Conservation (phyloP, 2,329 filamentous ascomycete genomes). For the Ceratocystis colombiana region DNA sequence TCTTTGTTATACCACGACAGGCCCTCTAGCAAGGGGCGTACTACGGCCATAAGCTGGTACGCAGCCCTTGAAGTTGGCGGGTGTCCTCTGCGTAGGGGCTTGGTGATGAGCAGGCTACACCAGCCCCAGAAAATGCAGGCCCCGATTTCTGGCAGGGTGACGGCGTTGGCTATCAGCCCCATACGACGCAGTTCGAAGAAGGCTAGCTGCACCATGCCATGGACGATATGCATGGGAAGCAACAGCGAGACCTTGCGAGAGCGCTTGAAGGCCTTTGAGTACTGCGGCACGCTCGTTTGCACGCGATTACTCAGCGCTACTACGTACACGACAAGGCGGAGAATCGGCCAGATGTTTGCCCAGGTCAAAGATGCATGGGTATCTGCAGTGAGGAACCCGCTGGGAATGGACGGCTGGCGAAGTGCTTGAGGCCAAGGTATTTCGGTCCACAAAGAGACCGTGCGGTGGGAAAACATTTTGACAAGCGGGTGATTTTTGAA, state of each 20-base stretch:
- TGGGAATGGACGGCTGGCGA: background rate
- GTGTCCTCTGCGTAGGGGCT: conserved; percentile 23
- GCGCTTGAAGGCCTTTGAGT: conserved; percentile 17
- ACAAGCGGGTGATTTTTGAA: background rate
- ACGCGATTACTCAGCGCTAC: conserved; percentile 8
- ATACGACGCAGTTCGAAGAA: conserved; percentile 19
- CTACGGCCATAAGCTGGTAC: conserved; percentile 19
- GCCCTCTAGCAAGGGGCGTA: conserved; percentile 17
- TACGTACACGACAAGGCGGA: conserved; percentile 15
- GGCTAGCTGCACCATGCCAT: conserved; percentile 15
- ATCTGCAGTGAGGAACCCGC: background rate
- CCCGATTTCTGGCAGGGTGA: background rate
- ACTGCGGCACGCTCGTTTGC: conserved; percentile 16
- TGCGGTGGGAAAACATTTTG: background rate
- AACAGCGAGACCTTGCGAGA: conserved; percentile 17
- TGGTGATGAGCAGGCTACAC: conserved; percentile 13
- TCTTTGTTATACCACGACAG: conserved; percentile 9
- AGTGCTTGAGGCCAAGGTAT: background rate
- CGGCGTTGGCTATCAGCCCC: background rate
- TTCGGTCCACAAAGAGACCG: background rate
- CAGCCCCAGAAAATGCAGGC: conserved; percentile 16
- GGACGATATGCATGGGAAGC: conserved; percentile 17
- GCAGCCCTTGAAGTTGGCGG: conserved; percentile 15
- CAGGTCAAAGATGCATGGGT: background rate
- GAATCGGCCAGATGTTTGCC: conserved; percentile 15